Evolutionary conservation across 2,329 filamentous ascomycete genomes (phyloP).

Genomic region (Colletotrichum sp.): DNA sequence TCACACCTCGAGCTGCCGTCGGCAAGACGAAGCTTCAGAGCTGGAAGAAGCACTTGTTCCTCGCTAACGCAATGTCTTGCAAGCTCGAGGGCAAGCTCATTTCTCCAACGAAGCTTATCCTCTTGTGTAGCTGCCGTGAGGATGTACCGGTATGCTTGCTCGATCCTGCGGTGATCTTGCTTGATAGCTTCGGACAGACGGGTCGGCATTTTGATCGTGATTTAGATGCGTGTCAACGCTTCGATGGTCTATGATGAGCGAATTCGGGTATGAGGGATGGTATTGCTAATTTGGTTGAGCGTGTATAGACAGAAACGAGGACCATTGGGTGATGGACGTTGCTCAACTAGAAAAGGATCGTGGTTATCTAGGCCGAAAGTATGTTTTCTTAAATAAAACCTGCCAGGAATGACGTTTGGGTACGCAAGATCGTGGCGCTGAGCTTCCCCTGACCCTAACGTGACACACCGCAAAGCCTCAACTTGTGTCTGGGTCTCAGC

Average conservation of each 20-base stretch:
- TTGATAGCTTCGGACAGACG: constrained; percentile 13
- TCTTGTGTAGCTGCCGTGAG: neutral
- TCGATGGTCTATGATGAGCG: neutral
- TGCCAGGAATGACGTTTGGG: neutral
- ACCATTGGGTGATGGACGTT: neutral
- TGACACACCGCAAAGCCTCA: neutral
- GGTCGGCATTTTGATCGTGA: neutral
- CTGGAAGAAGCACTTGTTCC: constrained; percentile 5
- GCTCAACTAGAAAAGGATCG: neutral
- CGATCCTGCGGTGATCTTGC: constrained; percentile 14
- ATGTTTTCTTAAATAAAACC: neutral
- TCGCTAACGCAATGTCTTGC: constrained; percentile 18
- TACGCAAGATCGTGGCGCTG: neutral
- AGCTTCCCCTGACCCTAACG: neutral
- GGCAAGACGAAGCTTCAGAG: neutral
- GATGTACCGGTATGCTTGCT: constrained; percentile 12
- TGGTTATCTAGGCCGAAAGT: neutral
- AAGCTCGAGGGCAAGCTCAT: constrained; percentile 11
- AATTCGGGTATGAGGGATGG: neutral
- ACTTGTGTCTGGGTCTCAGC: neutral
- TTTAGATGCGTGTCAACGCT: neutral
- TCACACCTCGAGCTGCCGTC: constrained; percentile 7
- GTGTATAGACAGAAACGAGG: too few relatives aligned
- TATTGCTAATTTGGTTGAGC: neutral
- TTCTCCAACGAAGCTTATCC: constrained; percentile 10